These are phyloP conservation scores for Linnemannia hyalina DNA, from an alignment of 192 early-diverging fungal genomes.

Conservation along the genomic window DNA sequence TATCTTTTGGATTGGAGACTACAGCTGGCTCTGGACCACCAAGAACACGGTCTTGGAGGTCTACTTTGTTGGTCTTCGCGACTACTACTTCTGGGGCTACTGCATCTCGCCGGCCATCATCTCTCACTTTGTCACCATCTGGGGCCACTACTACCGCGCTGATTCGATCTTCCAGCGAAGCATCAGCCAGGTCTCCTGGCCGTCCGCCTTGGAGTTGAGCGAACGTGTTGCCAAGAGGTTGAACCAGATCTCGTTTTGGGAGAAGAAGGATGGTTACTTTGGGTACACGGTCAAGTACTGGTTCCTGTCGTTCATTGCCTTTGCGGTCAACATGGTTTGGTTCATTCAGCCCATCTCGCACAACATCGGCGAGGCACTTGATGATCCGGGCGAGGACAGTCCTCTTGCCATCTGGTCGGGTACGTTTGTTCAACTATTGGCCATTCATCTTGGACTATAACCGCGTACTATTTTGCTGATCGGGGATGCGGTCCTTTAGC, in stretches of 20 bases:
- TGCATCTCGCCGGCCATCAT: constrained; percentile 13
- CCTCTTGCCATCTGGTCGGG: constrained; percentile 18
- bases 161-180: constrained; percentile 15
- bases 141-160: constrained; percentile 25
- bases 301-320: background rate
- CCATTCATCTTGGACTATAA: background rate
- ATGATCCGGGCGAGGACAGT: background rate
- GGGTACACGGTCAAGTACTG: constrained; percentile 18
- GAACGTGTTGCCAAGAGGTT: background rate
- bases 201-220: background rate
- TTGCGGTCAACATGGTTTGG: constrained; percentile 14
- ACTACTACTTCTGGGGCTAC: constrained; percentile 10
- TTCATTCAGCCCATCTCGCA: constrained; percentile 6
- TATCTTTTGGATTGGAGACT: constrained; percentile 11
- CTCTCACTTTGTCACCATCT: constrained; percentile 22
- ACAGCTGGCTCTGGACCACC: constrained; percentile 10
- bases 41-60: background rate
- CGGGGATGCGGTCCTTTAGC: too few species aligned
- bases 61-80: constrained; percentile 12
- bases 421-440: background rate
- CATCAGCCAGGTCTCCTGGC: background rate
- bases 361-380: background rate
- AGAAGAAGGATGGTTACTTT: constrained; percentile 33
- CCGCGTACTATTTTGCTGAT: background rate
- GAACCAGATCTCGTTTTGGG: constrained; percentile 38